Base-by-base conservation (phyloP, 2,329 filamentous ascomycete species). In the Penicillium verrucosum region DNA sequence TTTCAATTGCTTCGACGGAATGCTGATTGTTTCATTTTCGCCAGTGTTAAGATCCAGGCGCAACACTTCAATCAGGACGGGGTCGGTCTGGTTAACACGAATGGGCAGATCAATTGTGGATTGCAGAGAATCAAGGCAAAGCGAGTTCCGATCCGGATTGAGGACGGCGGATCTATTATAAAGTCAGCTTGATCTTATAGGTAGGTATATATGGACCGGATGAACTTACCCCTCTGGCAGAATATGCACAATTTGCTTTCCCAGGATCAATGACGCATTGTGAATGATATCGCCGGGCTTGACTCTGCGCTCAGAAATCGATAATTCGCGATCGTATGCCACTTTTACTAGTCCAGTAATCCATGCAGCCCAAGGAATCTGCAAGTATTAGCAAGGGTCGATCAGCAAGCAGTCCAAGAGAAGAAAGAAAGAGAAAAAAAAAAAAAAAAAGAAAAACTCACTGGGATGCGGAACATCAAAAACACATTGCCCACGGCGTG, bases 161-260 rank as follows among this genome's bases (percentile, higher is more conserved):
- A 99, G 80, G 47, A 92, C 82, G 14, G 92, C 94, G 47, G 92
- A 94, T 18, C 86, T 89, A 67, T 34, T 27, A 14, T 56, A 51
- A 55, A 29, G 66, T 78, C 54, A 77, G 70, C 27, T 18, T 47
- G 27, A 8, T 5, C 14, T 14, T 36, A 12, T 10, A 12, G 14
- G 9, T 30, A 29, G 16, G 16, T 48, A 32, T 8, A 40, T 44
- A 21, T 34, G 27, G 36, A 14, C 21, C 27, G 12, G 9, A 52
- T 29, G 30, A 32, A 70, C 81, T 64, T 73, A 88, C 79, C 95
- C 95, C 80, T 99, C 94, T 2, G 94, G 94, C 54, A 99, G 80
- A 69, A 99, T 96, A 71, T 99, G 94, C 75, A 99, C 93, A 66
- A 97, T 96, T 77, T 97, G 92, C 73, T 92, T 94, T 69, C 94